Conservation (phyloP, 108 stramenopile genomes). For the Licmophora abbreviata region DNA sequence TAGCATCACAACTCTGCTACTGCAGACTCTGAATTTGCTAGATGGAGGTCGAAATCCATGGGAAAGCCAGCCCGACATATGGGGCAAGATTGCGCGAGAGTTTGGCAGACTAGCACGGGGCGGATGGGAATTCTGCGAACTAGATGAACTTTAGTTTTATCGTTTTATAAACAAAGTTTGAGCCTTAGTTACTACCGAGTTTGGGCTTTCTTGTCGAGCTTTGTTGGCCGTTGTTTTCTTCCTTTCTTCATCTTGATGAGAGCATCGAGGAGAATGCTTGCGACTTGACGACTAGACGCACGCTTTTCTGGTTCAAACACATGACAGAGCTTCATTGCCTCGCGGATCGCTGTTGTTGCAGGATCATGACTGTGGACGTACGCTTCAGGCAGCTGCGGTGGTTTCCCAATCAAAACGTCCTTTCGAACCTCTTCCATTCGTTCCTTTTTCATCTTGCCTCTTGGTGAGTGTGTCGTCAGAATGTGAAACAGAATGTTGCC, state of each 20-base stretch:
- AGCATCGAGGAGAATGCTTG: slow-evolving; percentile 22
- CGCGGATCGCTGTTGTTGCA: slow-evolving; percentile 38
- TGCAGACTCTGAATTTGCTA: slow-evolving; percentile 51
- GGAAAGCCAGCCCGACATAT: slow-evolving; percentile 65
- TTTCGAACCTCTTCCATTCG: slow-evolving; percentile 47
- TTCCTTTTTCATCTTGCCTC: slow-evolving; percentile 70
- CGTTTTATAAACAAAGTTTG: not conserved
- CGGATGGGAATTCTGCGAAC: not conserved
- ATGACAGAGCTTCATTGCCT: slow-evolving; percentile 68
- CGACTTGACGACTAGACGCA: slow-evolving; percentile 58
- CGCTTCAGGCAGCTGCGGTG: slow-evolving; percentile 40
- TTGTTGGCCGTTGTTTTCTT: not conserved
- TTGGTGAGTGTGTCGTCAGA: slow-evolving; percentile 66
- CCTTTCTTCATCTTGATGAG: not conserved
- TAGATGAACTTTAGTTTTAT: not conserved
- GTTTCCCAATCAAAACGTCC: slow-evolving; percentile 41
- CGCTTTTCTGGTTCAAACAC: slow-evolving; percentile 47
- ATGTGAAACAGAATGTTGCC: slow-evolving; percentile 67
- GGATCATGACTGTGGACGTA: slow-evolving; percentile 36
- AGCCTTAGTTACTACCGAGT: not conserved
- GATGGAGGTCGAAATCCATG: slow-evolving; percentile 71
- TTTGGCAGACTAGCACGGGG: slow-evolving; percentile 17
- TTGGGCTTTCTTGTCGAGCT: not conserved
- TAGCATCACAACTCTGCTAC: slow-evolving; percentile 45
- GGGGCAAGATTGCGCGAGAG: slow-evolving; percentile 65